Evolutionary conservation across 805 yeast genomes (phyloP), one percentile per base, ranked within the genome.

Genomic region (Tetrapisispora namnaoensis): DNA sequence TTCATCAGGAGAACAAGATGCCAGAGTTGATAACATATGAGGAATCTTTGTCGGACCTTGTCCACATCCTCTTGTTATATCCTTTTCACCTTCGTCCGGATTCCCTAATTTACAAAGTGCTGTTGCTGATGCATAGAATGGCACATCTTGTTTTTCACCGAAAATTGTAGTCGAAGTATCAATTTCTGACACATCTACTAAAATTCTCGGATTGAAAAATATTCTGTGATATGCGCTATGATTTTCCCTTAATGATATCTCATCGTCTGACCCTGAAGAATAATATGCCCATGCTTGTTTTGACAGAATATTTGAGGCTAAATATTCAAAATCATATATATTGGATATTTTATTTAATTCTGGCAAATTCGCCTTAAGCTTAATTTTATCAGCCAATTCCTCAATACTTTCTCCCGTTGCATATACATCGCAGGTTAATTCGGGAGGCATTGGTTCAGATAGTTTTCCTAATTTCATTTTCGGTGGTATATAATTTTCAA

Each of bases 11-110:
- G 95, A 80, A 63, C 89, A 86, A 6, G 95, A 85, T 1, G 97
- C 91, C 57, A 88, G 72, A 1, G 96, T 90, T 5, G 96, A 90
- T 49, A 90, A 82, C 98, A 90, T 90, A 67, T 90, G 97, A 9
- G 66, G 63, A 13, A 63, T 59, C 49, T 84, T 79, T 32, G 82
- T 72, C 41, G 72, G 79, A 49, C 85, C 83, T 49, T 75, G 73
- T 38, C 80, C 87, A 28, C 95, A 85, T n/a, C 88, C 88, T 59
- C 83, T 73, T 1, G 97, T 88, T 54, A 91, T 76, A 17, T 83
- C 88, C 51, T 79, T 78, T 66, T 91, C 98, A 49, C 98, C 98
- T 38, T 87, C 96, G 21, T 50, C 40, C 2, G 88, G 88, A 60
- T 90, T 93, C 3, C 97, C 98, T 55, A 91, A 74, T 60, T 82